These are phyloP conservation scores for Ophiorrhiza pumila DNA, from an alignment of 257 asterid genomes.

Conservation along the genomic window DNA sequence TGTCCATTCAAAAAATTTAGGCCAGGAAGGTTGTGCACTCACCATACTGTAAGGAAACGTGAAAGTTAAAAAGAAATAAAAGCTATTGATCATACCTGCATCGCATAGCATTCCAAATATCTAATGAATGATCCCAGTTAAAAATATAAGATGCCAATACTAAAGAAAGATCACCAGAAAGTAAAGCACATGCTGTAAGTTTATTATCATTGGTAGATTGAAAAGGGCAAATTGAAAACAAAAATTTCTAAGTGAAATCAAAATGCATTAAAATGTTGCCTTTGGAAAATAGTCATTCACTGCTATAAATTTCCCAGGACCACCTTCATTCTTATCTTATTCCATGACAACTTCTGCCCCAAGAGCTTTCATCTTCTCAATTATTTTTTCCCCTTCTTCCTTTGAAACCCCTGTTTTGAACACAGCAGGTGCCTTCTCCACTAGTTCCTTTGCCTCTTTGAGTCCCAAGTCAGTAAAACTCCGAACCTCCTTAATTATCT, in stretches of 20 bases:
- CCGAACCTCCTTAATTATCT: conserved; percentile 57
- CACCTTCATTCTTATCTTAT: conserved; percentile 12
- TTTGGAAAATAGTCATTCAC: not conserved
- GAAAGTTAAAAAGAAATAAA: not conserved
- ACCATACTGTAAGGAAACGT: not conserved
- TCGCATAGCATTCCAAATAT: not conserved
- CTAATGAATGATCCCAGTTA: not conserved
- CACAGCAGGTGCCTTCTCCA: conserved; percentile 43
- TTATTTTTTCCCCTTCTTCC: conserved; percentile 45
- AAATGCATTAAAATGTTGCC: not conserved
- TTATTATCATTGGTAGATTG: not conserved
- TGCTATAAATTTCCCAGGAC: not conserved
- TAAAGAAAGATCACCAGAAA: not conserved
- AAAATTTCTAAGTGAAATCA: not conserved
- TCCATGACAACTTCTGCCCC: conserved; percentile 45
- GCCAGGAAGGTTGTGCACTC: not conserved
- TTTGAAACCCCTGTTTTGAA: conserved; percentile 42
- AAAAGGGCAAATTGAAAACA: too few species aligned
- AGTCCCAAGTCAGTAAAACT: conserved; percentile 42
- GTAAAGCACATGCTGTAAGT: not conserved
- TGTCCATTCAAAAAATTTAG: not conserved
- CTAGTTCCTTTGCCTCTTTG: conserved; percentile 46
- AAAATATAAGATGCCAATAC: not conserved
- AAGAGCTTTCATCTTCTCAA: conserved; percentile 43
- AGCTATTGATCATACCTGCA: not conserved